Conservation (phyloP, 129 eudicot species). For the Helichrysum umbraculigerum region DNA sequence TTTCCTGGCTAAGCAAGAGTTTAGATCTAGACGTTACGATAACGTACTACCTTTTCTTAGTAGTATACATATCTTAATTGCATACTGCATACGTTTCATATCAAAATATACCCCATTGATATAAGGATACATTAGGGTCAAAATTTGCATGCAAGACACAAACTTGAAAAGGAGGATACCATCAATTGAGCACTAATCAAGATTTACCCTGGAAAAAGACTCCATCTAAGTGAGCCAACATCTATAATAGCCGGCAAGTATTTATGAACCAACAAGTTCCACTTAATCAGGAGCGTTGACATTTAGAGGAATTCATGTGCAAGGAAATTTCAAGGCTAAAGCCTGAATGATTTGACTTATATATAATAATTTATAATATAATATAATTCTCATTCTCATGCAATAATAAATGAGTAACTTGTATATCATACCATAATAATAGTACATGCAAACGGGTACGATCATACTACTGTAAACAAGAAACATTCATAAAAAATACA, state of each 20-base stretch:
- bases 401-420: constrained; percentile 5
- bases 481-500: no score
- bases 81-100: not conserved
- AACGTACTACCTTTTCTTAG: no score
- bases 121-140: not conserved
- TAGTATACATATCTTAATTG: not conserved
- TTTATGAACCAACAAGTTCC: constrained; percentile 1
- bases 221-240: not conserved
- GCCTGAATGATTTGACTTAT: not conserved
- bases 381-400: not conserved
- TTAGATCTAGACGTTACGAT: not conserved
- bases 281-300: not conserved
- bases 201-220: not conserved
- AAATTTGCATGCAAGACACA: not conserved
- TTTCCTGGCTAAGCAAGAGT: not conserved
- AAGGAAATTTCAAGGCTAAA: constrained; percentile 6
- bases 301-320: constrained; percentile 12
- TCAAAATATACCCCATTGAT: no score
- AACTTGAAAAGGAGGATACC: not conserved
- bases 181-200: not conserved
- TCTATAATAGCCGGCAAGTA: not conserved
- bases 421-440: constrained; percentile 2
- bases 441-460: not conserved
- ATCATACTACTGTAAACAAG: not conserved
- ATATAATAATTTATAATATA: no score